phyloP scores from a whole-genome alignment of 192 early-diverging fungal species.

The Umbelopsis vinacea region DNA sequence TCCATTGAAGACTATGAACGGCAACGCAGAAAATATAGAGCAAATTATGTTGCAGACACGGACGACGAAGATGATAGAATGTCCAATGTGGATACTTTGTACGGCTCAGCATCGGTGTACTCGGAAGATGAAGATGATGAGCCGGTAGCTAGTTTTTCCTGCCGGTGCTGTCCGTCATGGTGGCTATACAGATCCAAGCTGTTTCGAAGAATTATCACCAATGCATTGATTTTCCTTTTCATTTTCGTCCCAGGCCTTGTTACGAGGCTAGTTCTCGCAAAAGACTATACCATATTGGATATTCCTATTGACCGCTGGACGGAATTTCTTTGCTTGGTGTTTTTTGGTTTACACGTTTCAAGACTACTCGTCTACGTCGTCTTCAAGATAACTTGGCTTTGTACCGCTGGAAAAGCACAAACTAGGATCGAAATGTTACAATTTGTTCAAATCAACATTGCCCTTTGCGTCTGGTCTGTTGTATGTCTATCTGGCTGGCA shows the following conservation, averaged over 20 bases:
- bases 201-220: not conserved
- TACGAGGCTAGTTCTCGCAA: not conserved
- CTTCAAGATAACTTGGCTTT: not conserved
- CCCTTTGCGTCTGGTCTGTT: constrained; percentile 1
- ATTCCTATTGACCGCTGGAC: constrained; percentile 11
- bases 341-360: constrained; percentile 2
- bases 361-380: not conserved
- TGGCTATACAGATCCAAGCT: not conserved
- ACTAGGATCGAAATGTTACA: constrained; percentile 9
- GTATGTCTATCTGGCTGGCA: constrained; percentile 14
- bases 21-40: not conserved
- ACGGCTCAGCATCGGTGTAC: constrained; percentile 1
- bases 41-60: not conserved
- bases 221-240: not conserved
- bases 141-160: not conserved
- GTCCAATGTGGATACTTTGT: constrained; percentile 11
- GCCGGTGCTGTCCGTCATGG: constrained; percentile 4
- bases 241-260: not conserved
- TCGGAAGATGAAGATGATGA: not conserved
- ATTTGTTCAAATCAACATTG: constrained; percentile 8
- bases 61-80: constrained; percentile 18
- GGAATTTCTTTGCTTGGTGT: constrained; percentile 1
- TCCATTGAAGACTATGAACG: constrained; percentile 4
- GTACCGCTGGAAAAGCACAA: not conserved
- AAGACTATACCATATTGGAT: not conserved